Percentiles rank a stretch among this genome's conserved stretches.
These are phyloP conservation scores for Trametes polyzona DNA, from an alignment of 1,284 basidiomycete genomes.

Conservation along the genomic window DNA sequence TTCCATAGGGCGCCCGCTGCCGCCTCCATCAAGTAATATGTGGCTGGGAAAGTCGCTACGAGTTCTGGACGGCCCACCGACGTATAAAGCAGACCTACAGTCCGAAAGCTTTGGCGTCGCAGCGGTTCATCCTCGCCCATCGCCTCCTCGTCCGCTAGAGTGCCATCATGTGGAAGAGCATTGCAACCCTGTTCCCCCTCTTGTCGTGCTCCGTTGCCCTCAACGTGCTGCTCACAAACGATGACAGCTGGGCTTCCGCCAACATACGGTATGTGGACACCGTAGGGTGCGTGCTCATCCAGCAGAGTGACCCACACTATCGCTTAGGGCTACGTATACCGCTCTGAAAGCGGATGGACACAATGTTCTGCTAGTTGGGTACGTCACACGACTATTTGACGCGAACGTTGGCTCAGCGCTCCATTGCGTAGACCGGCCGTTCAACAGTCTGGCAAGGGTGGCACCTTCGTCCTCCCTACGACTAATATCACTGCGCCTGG, in stretches of 20 bases:
- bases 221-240: constrained; percentile 37
- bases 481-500: constrained; percentile 35
- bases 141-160: not conserved
- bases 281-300: not conserved
- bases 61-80: not conserved
- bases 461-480: constrained; percentile 34
- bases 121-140: not conserved
- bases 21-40: not conserved
- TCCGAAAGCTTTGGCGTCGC: not conserved
- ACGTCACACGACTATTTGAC: not conserved
- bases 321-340: constrained; percentile 29
- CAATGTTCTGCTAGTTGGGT: constrained; percentile 33
- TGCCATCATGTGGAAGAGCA: constrained; percentile 16
- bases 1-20: not conserved
- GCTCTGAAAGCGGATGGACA: constrained; percentile 33
- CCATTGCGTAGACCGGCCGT: constrained; percentile 30
- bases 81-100: constrained; percentile 7
- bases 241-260: constrained; percentile 38
- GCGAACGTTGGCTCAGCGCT: not conserved
- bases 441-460: constrained; percentile 36
- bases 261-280: constrained; percentile 37
- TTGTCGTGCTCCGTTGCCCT: constrained; percentile 26
- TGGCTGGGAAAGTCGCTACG: not conserved
- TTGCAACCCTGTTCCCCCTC: constrained; percentile 15
- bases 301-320: not conserved